Evolutionary conservation across 192 early-diverging fungal species (phyloP), one percentile per base, ranked within the genome.

Genomic region (Coemansia sp.): DNA sequence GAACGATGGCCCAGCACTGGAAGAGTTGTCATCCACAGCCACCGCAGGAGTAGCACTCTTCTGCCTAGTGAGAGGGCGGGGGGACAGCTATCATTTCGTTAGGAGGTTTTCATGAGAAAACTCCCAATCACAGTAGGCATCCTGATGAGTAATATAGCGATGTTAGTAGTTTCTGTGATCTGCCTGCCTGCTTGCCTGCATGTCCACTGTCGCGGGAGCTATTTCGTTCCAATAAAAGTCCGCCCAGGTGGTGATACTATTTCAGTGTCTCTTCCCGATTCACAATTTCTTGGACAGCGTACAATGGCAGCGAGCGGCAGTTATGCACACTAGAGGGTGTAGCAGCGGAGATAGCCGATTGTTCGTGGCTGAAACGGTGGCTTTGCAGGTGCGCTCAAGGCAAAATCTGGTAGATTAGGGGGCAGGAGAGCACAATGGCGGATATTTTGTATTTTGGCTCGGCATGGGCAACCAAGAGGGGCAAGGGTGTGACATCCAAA

Each of bases 401-500:
- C 26, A 57, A 18, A 57, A 57, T 57, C 48, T 52, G 48, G 48
- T 28, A 52, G 48, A 52, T 57, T 34, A 57, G 55, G 55, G 53
- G 55, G 43, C n/a, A 45, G 2, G 43, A 57, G 14, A 57, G 14
- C 3, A 57, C 55, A 57, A 35, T 31, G 55, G 55, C 55, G 55
- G 55, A 57, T 57, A 57, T 57, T 57, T 57, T 35, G 55, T 57
- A 28, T 57, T 57, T 35, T 57, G 55, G n/a, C 33, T 57, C 55
- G 55, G 55, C 55, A 57, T 18, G 8, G 33, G 33, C 55, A 57
- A 35, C 33, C 33, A 57, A 14, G 16, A 57, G 26, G 26, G 31
- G 31, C 10, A 31, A 31, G 9, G 55, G 55, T 31, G 55, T 57
- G 31, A 9, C 26, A 31, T 57, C 55, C 26, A 34, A 35, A 34